A percentile compares a stretch with the other conserved stretches of the same genome.
Evolutionary conservation across 257 asterid species (phyloP).

Genomic region (Lycium barbarum): DNA sequence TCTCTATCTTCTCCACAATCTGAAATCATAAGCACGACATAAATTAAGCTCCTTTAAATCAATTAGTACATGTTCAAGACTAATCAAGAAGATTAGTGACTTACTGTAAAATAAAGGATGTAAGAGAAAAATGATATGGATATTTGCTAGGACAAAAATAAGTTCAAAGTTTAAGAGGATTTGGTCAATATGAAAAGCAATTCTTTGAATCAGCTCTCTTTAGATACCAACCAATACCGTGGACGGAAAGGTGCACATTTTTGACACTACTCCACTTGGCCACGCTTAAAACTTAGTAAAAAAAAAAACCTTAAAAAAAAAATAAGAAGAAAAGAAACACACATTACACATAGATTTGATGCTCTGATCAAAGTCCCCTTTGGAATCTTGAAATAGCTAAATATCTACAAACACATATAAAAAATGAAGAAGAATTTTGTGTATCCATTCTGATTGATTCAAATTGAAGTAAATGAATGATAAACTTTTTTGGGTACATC

Average conservation of each 20-base stretch:
- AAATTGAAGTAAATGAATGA: neutral
- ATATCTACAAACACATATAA: neutral
- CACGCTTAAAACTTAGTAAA: constrained; percentile 23
- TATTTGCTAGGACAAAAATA: neutral
- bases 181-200: constrained; percentile 19
- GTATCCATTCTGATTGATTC: neutral
- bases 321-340: neutral
- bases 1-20: constrained; percentile 71
- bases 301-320: neutral
- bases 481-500: neutral
- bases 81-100: neutral
- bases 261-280: constrained; percentile 46
- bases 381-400: constrained; percentile 10
- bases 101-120: neutral
- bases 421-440: neutral
- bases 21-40: neutral
- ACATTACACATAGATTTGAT: neutral
- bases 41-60: constrained; percentile 5
- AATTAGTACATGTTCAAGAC: neutral
- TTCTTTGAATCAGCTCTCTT: constrained; percentile 14
- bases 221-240: constrained; percentile 29
- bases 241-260: constrained; percentile 42
- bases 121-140: neutral
- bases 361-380: neutral
- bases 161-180: constrained; percentile 24